These are phyloP conservation scores for Scolecobasidium constrictum DNA, from an alignment of 2,329 filamentous ascomycete species.

Conservation along the genomic window DNA sequence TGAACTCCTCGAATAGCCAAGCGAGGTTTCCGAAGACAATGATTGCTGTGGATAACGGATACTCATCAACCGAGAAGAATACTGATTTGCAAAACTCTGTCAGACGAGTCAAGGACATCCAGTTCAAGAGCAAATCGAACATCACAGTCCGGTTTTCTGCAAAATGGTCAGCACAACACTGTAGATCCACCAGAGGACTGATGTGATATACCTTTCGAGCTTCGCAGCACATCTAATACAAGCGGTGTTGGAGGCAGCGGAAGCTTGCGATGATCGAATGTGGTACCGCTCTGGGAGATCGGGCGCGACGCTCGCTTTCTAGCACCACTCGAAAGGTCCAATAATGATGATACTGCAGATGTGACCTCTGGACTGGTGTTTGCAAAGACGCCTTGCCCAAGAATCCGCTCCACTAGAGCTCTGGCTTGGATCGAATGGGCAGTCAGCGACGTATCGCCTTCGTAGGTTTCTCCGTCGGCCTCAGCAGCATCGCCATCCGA, in stretches of 20 bases:
- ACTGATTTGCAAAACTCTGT: slow-evolving; percentile 29
- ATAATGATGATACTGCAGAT: slow-evolving; percentile 21
- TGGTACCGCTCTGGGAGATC: slow-evolving; percentile 1
- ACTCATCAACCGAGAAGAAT: slow-evolving; percentile 32
- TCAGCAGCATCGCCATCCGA: slow-evolving; percentile 16
- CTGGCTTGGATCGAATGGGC: slow-evolving; percentile 38
- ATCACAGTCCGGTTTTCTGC: not conserved
- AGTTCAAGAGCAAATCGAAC: slow-evolving; percentile 9
- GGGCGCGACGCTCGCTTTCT: slow-evolving; percentile 13
- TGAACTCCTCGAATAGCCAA: slow-evolving; percentile 25
- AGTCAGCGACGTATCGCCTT: slow-evolving; percentile 38
- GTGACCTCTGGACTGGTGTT: slow-evolving; percentile 22
- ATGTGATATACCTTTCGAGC: slow-evolving; percentile 15
- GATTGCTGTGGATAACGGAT: slow-evolving; percentile 28
- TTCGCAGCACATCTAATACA: slow-evolving; percentile 18
- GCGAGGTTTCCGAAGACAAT: slow-evolving; percentile 28
- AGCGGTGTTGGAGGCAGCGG: slow-evolving; percentile 21
- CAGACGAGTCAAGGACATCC: slow-evolving; percentile 22
- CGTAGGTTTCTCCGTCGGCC: slow-evolving; percentile 27
- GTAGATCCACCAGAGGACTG: not conserved
- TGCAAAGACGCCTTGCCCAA: slow-evolving; percentile 17
- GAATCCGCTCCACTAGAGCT: slow-evolving; percentile 30
- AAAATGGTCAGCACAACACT: not conserved
- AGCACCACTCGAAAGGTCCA: slow-evolving; percentile 21
- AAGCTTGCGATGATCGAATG: slow-evolving; percentile 12